phyloP scores from a whole-genome alignment of 768 basidiomycete genomes.

The Coprinopsis cinerea region DNA sequence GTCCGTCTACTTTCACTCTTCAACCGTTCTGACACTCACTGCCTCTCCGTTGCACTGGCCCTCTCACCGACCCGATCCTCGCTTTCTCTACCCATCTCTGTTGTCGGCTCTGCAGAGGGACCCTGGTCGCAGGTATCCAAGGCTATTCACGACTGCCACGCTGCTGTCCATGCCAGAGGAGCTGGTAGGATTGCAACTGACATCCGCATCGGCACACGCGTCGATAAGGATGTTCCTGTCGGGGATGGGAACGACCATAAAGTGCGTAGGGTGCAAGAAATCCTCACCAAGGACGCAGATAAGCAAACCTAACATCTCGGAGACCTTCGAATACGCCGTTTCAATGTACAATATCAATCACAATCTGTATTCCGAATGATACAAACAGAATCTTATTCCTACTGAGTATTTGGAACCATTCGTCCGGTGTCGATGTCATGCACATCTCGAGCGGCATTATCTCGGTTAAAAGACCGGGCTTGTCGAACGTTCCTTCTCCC shows the following conservation, averaged over 20 bases:
- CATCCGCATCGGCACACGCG: slow-evolving; percentile 90
- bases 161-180: slow-evolving; percentile 74
- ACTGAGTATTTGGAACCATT: too few relatives aligned
- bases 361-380: too few relatives aligned
- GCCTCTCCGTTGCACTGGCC: too few relatives aligned
- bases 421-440: too few relatives aligned
- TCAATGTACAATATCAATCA: too few relatives aligned
- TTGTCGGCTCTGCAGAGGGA: slow-evolving; percentile 46
- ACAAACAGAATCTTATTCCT: too few relatives aligned
- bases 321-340: neutral
- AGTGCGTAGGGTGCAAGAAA: slow-evolving; percentile 74
- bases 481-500: slow-evolving; percentile 33
- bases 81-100: neutral
- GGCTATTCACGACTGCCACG: slow-evolving; percentile 89
- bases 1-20: too few relatives aligned
- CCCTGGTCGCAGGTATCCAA: slow-evolving; percentile 80
- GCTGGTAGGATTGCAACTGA: slow-evolving; percentile 81
- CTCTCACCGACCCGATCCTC: too few relatives aligned
- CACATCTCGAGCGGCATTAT: too few relatives aligned
- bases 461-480: slow-evolving; percentile 40
- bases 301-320: neutral
- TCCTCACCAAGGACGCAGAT: slow-evolving; percentile 33
- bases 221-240: slow-evolving; percentile 55
- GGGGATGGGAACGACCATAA: slow-evolving; percentile 78
- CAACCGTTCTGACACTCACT: too few relatives aligned